Evolutionary conservation across 176 grass and related monocot genomes (phyloP).

Genomic region (Elymus sibiricus): DNA sequence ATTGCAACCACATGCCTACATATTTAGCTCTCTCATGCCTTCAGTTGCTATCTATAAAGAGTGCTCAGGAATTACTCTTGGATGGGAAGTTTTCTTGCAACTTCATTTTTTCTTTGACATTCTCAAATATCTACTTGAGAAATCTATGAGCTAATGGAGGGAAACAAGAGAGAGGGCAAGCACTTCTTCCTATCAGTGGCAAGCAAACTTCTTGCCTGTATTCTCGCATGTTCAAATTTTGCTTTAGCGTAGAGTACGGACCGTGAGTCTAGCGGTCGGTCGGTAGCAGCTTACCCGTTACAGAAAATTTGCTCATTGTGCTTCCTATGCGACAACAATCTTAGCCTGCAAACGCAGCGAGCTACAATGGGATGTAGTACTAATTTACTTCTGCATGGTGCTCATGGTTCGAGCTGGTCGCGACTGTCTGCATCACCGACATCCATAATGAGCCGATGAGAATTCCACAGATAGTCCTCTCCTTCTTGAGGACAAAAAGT

Average conservation of each 20-base stretch:
- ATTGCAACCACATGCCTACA: background rate
- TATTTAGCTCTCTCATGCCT: background rate
- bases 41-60: background rate
- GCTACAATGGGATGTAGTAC: too few species aligned
- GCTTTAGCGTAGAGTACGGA: background rate
- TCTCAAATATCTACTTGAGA: background rate
- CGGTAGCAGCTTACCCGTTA: background rate
- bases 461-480: too few species aligned
- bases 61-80: background rate
- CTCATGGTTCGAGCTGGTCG: too few species aligned
- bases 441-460: too few species aligned
- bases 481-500: too few species aligned
- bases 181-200: background rate
- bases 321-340: too few species aligned
- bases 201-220: background rate
- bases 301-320: background rate
- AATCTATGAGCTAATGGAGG: background rate
- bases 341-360: too few species aligned
- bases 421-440: too few species aligned
- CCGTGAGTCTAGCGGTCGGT: background rate
- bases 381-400: too few species aligned
- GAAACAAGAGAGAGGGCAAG: background rate
- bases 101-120: background rate
- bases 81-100: background rate
- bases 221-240: background rate